phyloP scores from a whole-genome alignment of 495 filamentous ascomycete genomes.

The Daldinia concentrica region DNA sequence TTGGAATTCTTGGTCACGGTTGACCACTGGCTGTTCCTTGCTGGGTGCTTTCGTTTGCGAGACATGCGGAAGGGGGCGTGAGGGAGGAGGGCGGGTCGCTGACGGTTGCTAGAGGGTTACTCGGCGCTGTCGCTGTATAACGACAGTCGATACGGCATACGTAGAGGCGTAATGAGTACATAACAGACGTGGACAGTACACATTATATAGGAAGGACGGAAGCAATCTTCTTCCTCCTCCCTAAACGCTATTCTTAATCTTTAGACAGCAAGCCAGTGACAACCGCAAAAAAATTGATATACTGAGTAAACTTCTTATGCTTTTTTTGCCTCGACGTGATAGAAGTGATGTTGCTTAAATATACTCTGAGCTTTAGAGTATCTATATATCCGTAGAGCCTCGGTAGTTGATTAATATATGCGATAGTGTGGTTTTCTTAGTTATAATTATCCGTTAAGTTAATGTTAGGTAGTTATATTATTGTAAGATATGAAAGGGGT shows the following conservation, averaged over 20 bases:
- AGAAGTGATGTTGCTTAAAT: not conserved
- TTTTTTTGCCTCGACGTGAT: not conserved
- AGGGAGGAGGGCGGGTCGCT: not conserved
- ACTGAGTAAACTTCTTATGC: constrained; percentile 1
- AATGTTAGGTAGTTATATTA: too few species aligned
- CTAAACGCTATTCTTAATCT: constrained; percentile 28
- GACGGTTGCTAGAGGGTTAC: not conserved
- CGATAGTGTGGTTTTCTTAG: not conserved
- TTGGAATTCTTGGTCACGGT: constrained; percentile 33
- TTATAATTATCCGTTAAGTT: not conserved
- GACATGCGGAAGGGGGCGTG: not conserved
- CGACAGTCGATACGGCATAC: not conserved
- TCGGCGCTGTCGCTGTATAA: not conserved
- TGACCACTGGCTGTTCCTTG: constrained; percentile 30
- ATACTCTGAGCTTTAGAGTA: not conserved
- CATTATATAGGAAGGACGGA: constrained; percentile 1
- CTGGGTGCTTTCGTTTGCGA: constrained; percentile 12
- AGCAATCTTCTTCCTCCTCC: not conserved
- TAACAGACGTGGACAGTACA: not conserved
- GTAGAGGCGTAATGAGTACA: not conserved
- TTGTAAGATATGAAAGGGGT: too few species aligned
- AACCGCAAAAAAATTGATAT: constrained; percentile 37
- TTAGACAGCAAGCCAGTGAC: constrained; percentile 35
- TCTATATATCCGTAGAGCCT: not conserved
- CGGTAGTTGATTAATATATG: not conserved